A percentile compares a stretch with the other conserved stretches of the same genome.
Conservation (phyloP, 768 basidiomycete species). For the Chalciporus sphaerocephalus region DNA sequence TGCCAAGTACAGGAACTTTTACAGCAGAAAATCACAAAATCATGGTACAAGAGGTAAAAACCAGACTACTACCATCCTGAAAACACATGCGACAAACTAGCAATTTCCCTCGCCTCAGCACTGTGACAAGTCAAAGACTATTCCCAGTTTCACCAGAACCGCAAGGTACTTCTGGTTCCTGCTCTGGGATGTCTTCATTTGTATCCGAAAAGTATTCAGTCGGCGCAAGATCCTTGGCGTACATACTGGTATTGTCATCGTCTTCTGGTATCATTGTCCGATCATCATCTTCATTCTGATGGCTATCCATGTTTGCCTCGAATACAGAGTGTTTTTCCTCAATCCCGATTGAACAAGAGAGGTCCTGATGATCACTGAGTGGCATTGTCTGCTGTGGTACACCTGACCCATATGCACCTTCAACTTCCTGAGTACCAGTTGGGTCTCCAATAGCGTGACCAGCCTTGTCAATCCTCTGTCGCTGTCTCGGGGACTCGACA, state of each 20-base stretch:
- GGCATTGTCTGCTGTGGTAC: not conserved
- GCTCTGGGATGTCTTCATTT: not conserved
- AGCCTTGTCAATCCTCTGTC: not conserved
- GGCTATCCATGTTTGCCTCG: not conserved
- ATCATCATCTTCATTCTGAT: slow-evolving; percentile 11
- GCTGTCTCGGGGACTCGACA: not conserved
- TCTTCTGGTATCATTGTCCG: slow-evolving; percentile 14
- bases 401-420: no score
- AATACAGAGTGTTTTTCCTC: not conserved
- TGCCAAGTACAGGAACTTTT: no score
- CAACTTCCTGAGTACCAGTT: no score
- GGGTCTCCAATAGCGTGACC: no score
- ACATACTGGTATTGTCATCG: not conserved
- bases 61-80: no score
- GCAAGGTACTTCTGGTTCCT: not conserved
- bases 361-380: not conserved
- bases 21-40: no score
- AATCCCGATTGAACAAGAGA: no score
- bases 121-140: no score
- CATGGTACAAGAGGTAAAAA: no score
- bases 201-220: slow-evolving; percentile 1
- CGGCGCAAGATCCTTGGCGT: not conserved
- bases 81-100: no score
- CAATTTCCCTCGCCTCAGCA: no score
- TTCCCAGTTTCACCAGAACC: not conserved